These are phyloP conservation scores for Drechslera avenae DNA, from an alignment of 2,329 filamentous ascomycete species.

Conservation along the genomic window DNA sequence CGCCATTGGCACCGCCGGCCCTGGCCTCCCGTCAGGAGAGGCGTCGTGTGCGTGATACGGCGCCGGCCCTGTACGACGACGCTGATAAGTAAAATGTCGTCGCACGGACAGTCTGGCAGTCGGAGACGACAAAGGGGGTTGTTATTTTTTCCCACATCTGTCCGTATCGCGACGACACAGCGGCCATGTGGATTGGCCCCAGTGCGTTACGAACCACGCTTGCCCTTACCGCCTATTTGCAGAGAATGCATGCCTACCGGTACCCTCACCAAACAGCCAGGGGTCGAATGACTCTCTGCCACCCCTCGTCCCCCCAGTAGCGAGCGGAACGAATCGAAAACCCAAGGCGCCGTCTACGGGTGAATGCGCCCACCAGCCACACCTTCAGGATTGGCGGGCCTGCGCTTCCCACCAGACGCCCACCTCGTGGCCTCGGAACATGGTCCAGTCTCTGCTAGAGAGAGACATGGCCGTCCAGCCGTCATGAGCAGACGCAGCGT, in stretches of 20 bases:
- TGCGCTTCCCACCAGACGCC: constrained; percentile 26
- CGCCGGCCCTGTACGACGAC: constrained; percentile 26
- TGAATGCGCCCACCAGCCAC: constrained; percentile 32
- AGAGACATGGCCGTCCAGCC: background rate
- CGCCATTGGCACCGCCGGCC: constrained; percentile 25
- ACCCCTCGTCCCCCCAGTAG: constrained; percentile 32
- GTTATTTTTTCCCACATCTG: constrained; percentile 24
- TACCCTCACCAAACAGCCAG: constrained; percentile 12
- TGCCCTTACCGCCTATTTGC: background rate
- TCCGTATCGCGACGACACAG: background rate
- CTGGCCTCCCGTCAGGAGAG: constrained; percentile 17
- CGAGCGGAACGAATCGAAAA: constrained; percentile 28
- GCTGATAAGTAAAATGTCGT: constrained; percentile 24
- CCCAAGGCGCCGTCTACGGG: constrained; percentile 18
- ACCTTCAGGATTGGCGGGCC: constrained; percentile 22
- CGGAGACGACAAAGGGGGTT: constrained; percentile 17
- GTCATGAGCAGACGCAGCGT: constrained; percentile 21
- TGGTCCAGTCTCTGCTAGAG: constrained; percentile 11
- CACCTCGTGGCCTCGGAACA: constrained; percentile 22
- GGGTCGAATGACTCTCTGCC: constrained; percentile 18
- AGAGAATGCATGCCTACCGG: background rate
- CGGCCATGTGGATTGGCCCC: background rate
- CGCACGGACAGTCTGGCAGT: constrained; percentile 21
- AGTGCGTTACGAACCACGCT: no score
- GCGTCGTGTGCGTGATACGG: constrained; percentile 22